These are phyloP conservation scores for Geotrichum aggregatum DNA, from an alignment of 1,139 yeast species.

Conservation along the genomic window DNA sequence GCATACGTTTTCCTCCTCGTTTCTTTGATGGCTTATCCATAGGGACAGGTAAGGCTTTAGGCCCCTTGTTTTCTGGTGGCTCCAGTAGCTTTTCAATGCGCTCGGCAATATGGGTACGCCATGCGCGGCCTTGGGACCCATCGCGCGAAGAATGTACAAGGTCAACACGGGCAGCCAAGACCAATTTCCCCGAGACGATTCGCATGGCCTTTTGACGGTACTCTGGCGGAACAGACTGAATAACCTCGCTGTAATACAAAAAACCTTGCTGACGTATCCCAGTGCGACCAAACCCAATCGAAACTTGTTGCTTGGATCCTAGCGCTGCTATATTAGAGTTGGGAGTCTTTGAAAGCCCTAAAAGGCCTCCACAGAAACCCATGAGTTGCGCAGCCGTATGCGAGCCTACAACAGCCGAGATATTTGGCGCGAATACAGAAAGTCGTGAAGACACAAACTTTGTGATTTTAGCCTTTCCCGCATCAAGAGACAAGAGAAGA, in stretches of 20 bases:
- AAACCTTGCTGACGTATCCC: constrained; percentile 63
- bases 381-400: constrained; percentile 70
- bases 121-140: constrained; percentile 56
- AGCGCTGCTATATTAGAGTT: constrained; percentile 78
- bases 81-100: constrained; percentile 69
- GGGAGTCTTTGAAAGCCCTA: constrained; percentile 66
- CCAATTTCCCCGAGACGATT: constrained; percentile 71
- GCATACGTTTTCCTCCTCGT: constrained; percentile 77
- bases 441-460: constrained; percentile 56
- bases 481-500: constrained; percentile 47
- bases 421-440: constrained; percentile 69
- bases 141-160: constrained; percentile 42
- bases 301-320: constrained; percentile 59
- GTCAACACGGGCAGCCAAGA: constrained; percentile 83
- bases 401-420: constrained; percentile 68
- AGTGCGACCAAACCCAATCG: constrained; percentile 43
- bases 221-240: constrained; percentile 50
- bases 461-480: constrained; percentile 46
- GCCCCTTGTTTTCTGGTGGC: constrained; percentile 67
- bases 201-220: constrained; percentile 68
- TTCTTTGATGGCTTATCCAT: constrained; percentile 71
- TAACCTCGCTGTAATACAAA: constrained; percentile 38
- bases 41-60: constrained; percentile 82
- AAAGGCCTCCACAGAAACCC: constrained; percentile 66
- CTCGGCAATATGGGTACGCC: constrained; percentile 54